Percentiles rank a stretch among this genome's conserved stretches.
Conservation (phyloP, 495 filamentous ascomycete species). For the Polyplosphaeria fusca region DNA sequence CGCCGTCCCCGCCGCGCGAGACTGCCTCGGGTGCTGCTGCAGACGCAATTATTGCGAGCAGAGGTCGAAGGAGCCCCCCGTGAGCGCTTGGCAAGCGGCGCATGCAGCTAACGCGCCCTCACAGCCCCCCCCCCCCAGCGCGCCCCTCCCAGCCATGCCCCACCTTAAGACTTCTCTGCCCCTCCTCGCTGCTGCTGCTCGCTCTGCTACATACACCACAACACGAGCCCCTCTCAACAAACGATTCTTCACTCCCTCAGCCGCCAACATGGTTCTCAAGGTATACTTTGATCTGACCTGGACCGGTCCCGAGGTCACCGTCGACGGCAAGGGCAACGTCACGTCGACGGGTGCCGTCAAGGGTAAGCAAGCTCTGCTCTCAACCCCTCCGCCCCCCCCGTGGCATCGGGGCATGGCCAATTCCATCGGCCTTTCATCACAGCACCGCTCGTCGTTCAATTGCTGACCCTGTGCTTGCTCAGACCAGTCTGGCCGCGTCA, state of each 20-base stretch:
- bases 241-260: slow-evolving; percentile 61
- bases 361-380: slow-evolving; percentile 51
- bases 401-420: neutral
- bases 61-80: too few species aligned
- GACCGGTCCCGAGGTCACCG: slow-evolving; percentile 56
- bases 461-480: slow-evolving; percentile 33
- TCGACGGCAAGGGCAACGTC: slow-evolving; percentile 54
- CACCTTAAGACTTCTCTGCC: slow-evolving; percentile 30
- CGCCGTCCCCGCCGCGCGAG: slow-evolving; percentile 11
- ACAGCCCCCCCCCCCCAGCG: slow-evolving; percentile 11
- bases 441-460: slow-evolving; percentile 7
- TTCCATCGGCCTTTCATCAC: slow-evolving; percentile 16
- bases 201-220: slow-evolving; percentile 43
- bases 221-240: slow-evolving; percentile 42
- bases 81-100: neutral
- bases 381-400: slow-evolving; percentile 8
- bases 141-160: slow-evolving; percentile 25
- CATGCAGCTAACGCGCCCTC: slow-evolving; percentile 4
- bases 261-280: slow-evolving; percentile 64
- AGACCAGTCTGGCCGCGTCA: slow-evolving; percentile 78
- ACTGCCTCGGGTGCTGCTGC: slow-evolving; percentile 24
- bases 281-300: slow-evolving; percentile 66
- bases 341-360: slow-evolving; percentile 51
- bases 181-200: slow-evolving; percentile 20
- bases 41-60: slow-evolving; percentile 1